Evolutionary conservation across 2,329 filamentous ascomycete genomes (phyloP), one percentile per base, ranked within the genome.

Genomic region (Pseudopithomyces chartarum): DNA sequence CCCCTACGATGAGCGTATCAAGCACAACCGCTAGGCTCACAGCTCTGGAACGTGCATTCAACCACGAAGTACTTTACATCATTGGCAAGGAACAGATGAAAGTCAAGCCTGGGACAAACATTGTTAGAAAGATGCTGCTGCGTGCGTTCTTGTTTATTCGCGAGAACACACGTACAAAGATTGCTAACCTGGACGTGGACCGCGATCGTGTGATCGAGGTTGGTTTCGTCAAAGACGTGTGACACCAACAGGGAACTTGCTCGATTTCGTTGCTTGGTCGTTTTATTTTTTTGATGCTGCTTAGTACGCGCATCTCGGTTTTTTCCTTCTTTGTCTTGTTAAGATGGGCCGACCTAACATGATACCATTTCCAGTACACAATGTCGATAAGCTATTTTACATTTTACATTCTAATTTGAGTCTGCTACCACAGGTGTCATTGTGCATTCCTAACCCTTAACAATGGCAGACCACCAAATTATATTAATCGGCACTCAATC

Each of bases 151-250:
- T 90, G 57, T 90, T 86, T 79, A 80, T 89, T 49, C 75, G 87
- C 29, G 87, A 90, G 38, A 90, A 89, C 62, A 86, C 85, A 12
- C 76, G 87, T 50, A 82, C 84, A 1, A 90, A 90, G 78, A 84
- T 90, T 73, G 85, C 86, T 13, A 86, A 87, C 63, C 72, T 90
- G 56, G 76, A 82, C 47, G 74, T 89, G 40, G 81, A 83, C 0
- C 81, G 84, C 57, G 86, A 89, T 57, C 80, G 82, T 47, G 70
- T 90, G 46, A 83, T 90, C 17, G 88, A 90, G 74, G 86, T 90
- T 17, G 88, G 88, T 0, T 90, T 89, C 68, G 81, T 89, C 1
- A 89, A 88, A 73, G 85, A 89, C 59, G 85, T 89, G 52, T 87
- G 47, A 50, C 34, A 65, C 63, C 3, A 19, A 13, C n/a, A 11